Percentiles rank a stretch among this genome's conserved stretches.
Evolutionary conservation across 2,329 filamentous ascomycete species (phyloP).

Genomic region (Aspergillus thermomutatus): DNA sequence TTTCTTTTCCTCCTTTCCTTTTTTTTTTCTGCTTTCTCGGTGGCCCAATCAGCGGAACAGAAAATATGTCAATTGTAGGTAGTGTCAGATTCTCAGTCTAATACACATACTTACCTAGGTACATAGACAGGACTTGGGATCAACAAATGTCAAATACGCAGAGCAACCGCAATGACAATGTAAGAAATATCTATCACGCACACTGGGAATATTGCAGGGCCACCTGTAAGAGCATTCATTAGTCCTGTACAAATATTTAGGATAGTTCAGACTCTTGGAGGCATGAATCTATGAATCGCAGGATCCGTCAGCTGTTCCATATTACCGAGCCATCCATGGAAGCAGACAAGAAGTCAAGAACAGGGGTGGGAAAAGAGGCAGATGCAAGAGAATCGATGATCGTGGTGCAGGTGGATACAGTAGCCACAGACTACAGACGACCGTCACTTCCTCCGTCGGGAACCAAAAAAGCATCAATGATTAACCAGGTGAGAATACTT

Average conservation of each 20-base stretch:
- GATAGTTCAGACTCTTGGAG: not conserved
- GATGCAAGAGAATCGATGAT: slow-evolving; percentile 17
- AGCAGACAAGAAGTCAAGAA: slow-evolving; percentile 14
- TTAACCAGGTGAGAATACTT: slow-evolving; percentile 6
- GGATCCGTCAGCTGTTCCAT: slow-evolving; percentile 17
- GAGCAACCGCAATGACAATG: not conserved
- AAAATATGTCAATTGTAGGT: not conserved
- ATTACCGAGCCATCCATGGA: slow-evolving; percentile 15
- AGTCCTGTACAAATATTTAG: not conserved
- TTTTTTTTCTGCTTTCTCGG: not conserved
- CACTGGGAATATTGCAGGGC: not conserved
- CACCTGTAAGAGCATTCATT: not conserved
- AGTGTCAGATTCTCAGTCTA: not conserved
- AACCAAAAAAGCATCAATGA: slow-evolving; percentile 14
- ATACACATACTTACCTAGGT: not conserved
- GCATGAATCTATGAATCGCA: not conserved
- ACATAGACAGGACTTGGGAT: not conserved
- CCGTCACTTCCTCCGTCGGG: slow-evolving; percentile 15
- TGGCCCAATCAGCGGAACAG: not conserved
- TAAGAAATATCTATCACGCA: not conserved
- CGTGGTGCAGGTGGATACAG: slow-evolving; percentile 21
- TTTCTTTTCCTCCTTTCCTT: slow-evolving; percentile 1
- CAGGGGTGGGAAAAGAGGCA: slow-evolving; percentile 7
- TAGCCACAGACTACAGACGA: slow-evolving; percentile 21
- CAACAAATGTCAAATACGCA: not conserved